Evolutionary conservation across 2,329 filamentous ascomycete species (phyloP), one percentile per base, ranked within the genome.

Genomic region (Tolypocladium capitatum): DNA sequence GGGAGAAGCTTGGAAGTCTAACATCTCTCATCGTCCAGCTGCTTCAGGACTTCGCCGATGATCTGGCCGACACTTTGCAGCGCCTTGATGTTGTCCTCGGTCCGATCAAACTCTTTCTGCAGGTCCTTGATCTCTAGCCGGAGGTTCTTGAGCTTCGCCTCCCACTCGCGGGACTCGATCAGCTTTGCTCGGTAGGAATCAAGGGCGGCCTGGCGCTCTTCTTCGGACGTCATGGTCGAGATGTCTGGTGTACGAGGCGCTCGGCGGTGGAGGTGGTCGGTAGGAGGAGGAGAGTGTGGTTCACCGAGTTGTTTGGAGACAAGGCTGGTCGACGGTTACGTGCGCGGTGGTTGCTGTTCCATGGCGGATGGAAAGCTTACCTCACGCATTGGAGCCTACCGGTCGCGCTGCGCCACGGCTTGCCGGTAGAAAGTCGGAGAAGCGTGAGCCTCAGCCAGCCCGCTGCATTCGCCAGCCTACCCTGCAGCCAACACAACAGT

Each of bases 61-160:
- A 98, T 98, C 73, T 98, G 92, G 45, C 92, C 92, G 48, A 98
- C 92, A 67, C 92, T 97, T 74, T 98, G 92, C 62, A 98, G 74
- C 56, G 92, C 92, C 75, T 98, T 98, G 76, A 98, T 97, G 72
- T 97, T 97, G 56, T 98, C 94, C 66, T 98, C 92, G 47, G 92
- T 97, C 57, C 91, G 82, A 66, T 98, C 91, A 62, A 90, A 98
- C 60, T 97, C 90, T 63, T 86, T 89, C 65, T 95, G 88, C 48
- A 97, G 71, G 51, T 85, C 88, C 73, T 97, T 98, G 68, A 98
- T 96, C 58, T 96, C 92, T 69, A 95, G 74, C 53, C 92, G 86
- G 59, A 98, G 73, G 46, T 84, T 80, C 74, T 97, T 98, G 52
- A 98, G 80, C 76, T 97, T 98, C 46, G 91, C 84, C 69, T 98